phyloP scores from a whole-genome alignment of 1,284 basidiomycete species.

The Ganoderma sp. region DNA sequence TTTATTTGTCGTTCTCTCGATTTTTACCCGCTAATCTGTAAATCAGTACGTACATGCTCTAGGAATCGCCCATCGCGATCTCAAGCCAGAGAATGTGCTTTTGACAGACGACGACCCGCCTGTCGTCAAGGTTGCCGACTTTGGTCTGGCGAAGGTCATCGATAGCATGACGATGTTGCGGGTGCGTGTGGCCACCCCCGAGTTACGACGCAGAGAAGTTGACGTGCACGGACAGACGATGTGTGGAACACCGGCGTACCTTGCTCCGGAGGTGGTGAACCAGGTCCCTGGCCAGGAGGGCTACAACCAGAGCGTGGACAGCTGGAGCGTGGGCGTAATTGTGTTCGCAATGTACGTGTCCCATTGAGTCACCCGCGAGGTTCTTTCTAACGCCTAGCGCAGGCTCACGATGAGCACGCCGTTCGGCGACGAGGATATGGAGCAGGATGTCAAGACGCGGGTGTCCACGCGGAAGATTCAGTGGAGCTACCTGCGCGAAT shows the following conservation, averaged over 20 bases:
- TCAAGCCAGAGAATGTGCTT: constrained; percentile 91
- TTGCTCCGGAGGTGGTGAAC: constrained; percentile 88
- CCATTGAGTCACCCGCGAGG: not conserved
- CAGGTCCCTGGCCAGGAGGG: constrained; percentile 66
- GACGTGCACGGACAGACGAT: constrained; percentile 59
- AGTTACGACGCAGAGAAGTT: constrained; percentile 9
- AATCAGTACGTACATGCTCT: constrained; percentile 74
- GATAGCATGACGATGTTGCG: constrained; percentile 75
- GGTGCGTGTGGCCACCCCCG: constrained; percentile 46
- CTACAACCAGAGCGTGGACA: constrained; percentile 86
- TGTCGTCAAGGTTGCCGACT: constrained; percentile 86
- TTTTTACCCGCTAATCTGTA: constrained; percentile 18
- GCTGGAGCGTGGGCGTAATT: constrained; percentile 93
- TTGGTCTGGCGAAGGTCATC: constrained; percentile 90
- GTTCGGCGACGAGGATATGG: constrained; percentile 70
- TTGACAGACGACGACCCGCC: constrained; percentile 71
- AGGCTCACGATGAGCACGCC: constrained; percentile 77
- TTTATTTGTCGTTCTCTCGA: not conserved
- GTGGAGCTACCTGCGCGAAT: constrained; percentile 55
- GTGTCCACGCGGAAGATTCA: constrained; percentile 66
- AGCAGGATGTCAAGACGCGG: constrained; percentile 57
- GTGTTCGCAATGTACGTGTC: constrained; percentile 79
- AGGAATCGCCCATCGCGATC: constrained; percentile 86
- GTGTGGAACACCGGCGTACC: constrained; percentile 86
- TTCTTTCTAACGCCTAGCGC: not conserved